These are phyloP conservation scores for Rhododendron ferrugineum DNA, from an alignment of 148 eudicot species.

Conservation along the genomic window DNA sequence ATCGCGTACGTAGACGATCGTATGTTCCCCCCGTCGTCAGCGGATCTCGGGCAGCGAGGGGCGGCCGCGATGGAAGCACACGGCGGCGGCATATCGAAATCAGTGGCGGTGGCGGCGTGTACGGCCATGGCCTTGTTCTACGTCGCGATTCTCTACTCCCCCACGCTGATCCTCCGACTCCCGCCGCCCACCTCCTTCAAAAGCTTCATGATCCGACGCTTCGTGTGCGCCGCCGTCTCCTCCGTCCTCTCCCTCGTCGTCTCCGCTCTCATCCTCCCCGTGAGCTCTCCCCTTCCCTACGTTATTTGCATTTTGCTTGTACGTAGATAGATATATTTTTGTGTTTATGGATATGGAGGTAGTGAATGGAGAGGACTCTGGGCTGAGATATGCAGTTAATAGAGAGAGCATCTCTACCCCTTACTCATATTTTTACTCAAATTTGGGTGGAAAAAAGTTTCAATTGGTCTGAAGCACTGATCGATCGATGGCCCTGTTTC, in stretches of 20 bases:
- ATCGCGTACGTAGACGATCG: not conserved
- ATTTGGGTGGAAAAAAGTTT: no score
- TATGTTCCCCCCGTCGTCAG: not conserved
- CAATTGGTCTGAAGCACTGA: no score
- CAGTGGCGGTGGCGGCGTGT: constrained; percentile 54
- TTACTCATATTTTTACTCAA: not conserved
- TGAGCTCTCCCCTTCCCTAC: constrained; percentile 14
- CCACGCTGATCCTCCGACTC: constrained; percentile 67
- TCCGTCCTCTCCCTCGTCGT: constrained; percentile 49
- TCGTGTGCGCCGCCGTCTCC: constrained; percentile 63
- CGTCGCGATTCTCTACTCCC: constrained; percentile 68
- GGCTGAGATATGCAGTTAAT: not conserved
- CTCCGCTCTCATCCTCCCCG: constrained; percentile 58
- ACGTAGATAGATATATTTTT: not conserved
- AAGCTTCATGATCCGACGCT: constrained; percentile 66
- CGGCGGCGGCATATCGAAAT: constrained; percentile 27
- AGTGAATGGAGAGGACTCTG: not conserved
- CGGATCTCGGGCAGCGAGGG: not conserved
- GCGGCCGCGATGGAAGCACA: constrained; percentile 3
- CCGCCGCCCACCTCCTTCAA: constrained; percentile 56
- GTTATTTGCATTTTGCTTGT: not conserved
- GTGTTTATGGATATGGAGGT: not conserved
- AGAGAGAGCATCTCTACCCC: not conserved
- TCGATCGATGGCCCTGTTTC: no score
- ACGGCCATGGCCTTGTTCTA: constrained; percentile 58